Percentiles rank a stretch among this genome's conserved stretches.
These are phyloP conservation scores for Penicillium fuscoglaucum DNA, from an alignment of 2,329 filamentous ascomycete genomes.

Conservation along the genomic window DNA sequence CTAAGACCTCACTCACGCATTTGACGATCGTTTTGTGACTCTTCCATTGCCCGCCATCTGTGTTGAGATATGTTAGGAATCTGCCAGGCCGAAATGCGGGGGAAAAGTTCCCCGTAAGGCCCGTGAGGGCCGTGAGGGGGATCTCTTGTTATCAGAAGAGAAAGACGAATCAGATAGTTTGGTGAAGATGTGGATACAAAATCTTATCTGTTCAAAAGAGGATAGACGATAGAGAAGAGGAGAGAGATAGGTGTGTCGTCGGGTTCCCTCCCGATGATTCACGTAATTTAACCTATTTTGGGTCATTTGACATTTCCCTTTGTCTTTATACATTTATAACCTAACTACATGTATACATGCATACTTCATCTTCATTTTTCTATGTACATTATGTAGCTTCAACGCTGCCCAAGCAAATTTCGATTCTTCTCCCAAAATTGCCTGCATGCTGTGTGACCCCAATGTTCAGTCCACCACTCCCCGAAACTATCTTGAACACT, in stretches of 20 bases:
- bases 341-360: no score
- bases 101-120: not conserved
- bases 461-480: slow-evolving; percentile 94
- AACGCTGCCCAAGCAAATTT: slow-evolving; percentile 67
- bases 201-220: not conserved
- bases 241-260: not conserved
- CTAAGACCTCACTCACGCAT: slow-evolving; percentile 32
- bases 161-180: not conserved
- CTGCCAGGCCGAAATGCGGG: not conserved
- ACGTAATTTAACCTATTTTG: not conserved
- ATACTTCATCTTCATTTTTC: not conserved
- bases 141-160: not conserved
- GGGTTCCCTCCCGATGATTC: slow-evolving; percentile 6
- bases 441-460: slow-evolving; percentile 76
- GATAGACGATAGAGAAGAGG: not conserved
- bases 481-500: slow-evolving; percentile 87
- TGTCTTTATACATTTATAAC: not conserved
- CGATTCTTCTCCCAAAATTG: slow-evolving; percentile 85
- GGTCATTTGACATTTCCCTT: not conserved
- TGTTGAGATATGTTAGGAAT: slow-evolving; percentile 2
- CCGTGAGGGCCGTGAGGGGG: not conserved
- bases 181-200: not conserved
- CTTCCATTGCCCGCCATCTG: slow-evolving; percentile 24
- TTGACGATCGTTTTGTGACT: slow-evolving; percentile 36
- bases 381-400: not conserved